Evolutionary conservation across 352 stramenopile species (phyloP).

Genomic region (Hyaloperonospora arabidopsidis): DNA sequence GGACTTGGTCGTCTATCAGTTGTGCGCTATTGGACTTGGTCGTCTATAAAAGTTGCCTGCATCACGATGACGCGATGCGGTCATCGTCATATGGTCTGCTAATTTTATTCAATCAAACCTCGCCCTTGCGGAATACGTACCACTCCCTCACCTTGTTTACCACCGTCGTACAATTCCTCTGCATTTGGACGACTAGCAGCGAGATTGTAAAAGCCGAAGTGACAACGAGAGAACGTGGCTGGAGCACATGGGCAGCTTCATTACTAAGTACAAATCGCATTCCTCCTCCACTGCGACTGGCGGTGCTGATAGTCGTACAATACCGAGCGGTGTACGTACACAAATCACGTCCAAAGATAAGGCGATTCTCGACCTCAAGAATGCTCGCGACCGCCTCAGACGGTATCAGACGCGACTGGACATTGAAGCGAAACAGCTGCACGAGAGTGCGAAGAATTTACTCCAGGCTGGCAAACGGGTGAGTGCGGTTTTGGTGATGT

Average conservation of each 20-base stretch:
- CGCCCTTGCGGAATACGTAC: too few relatives aligned
- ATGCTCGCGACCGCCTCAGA: constrained; percentile 76
- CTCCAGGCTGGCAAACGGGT: constrained; percentile 62
- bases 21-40: constrained; percentile 7
- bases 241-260: constrained; percentile 39
- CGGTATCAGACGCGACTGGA: constrained; percentile 82
- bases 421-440: constrained; percentile 69
- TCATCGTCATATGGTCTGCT: too few relatives aligned
- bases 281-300: constrained; percentile 5
- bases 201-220: too few relatives aligned
- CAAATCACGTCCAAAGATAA: constrained; percentile 85
- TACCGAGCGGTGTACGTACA: constrained; percentile 27
- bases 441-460: constrained; percentile 71
- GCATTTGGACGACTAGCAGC: too few relatives aligned
- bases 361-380: constrained; percentile 84
- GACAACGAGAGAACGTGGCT: too few relatives aligned
- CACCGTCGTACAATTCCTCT: too few relatives aligned
- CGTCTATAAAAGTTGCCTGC: too few relatives aligned
- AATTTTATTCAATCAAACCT: too few relatives aligned
- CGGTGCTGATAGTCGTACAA: not conserved
- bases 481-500: not conserved
- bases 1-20: constrained; percentile 1
- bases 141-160: too few relatives aligned
- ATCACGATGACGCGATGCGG: too few relatives aligned
- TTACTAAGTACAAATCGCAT: constrained; percentile 45